Conservation (phyloP, 768 basidiomycete genomes). For the Auriscalpium microsporum region DNA sequence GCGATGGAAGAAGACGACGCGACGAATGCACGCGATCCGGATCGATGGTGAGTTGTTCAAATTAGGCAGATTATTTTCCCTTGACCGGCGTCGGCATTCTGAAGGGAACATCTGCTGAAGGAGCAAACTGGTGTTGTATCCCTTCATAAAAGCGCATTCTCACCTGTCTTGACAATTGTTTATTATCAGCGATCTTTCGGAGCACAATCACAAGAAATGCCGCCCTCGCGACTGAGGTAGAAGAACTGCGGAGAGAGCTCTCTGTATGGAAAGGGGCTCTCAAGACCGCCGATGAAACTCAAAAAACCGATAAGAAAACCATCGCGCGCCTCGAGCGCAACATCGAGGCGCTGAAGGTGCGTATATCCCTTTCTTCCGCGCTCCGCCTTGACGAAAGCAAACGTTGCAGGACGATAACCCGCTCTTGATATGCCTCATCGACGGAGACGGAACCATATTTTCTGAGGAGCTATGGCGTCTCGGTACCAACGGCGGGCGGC, state of each 20-base stretch:
- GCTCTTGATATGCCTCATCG: slow-evolving; percentile 29
- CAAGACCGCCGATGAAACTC: slow-evolving; percentile 27
- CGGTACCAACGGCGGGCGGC: slow-evolving; percentile 28
- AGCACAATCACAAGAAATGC: not conserved
- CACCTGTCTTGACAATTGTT: not conserved
- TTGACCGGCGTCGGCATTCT: not conserved
- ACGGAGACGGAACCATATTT: slow-evolving; percentile 35
- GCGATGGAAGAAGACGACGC: not conserved
- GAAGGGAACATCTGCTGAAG: not conserved
- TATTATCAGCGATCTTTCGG: not conserved
- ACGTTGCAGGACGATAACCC: slow-evolving; percentile 30
- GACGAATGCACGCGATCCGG: not conserved
- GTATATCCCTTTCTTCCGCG: slow-evolving; percentile 6
- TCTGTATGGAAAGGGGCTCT: slow-evolving; percentile 16
- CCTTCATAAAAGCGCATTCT: not conserved
- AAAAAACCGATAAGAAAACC: slow-evolving; percentile 20
- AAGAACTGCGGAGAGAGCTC: not conserved
- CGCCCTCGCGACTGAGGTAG: not conserved
- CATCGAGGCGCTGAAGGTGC: slow-evolving; percentile 25
- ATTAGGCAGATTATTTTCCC: not conserved
- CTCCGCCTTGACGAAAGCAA: not conserved
- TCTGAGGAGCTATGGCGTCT: slow-evolving; percentile 22
- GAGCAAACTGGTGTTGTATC: not conserved
- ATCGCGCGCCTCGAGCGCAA: slow-evolving; percentile 24
- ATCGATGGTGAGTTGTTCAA: not conserved